phyloP scores from a whole-genome alignment of 345 rosid genomes.

The Lumnitzera racemosa region DNA sequence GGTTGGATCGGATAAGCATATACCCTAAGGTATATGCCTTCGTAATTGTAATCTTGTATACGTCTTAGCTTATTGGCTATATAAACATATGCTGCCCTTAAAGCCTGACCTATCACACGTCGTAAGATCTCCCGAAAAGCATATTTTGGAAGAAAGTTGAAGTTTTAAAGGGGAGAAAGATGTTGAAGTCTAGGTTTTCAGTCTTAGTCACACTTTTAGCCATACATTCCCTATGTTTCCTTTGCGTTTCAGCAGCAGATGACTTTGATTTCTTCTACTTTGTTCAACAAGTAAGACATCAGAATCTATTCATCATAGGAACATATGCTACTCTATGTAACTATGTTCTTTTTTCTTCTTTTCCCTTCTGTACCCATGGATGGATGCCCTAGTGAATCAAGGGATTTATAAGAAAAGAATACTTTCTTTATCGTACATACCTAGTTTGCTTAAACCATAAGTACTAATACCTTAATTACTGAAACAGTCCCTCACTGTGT shows the following conservation, averaged over 20 bases:
- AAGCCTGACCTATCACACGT: constrained; percentile 1
- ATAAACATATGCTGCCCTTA: background rate
- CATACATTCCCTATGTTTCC: constrained; percentile 36
- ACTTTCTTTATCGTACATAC: too few species aligned
- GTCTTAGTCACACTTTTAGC: constrained; percentile 27
- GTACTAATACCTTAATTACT: too few species aligned
- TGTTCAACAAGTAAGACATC: constrained; percentile 47
- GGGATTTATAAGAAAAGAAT: too few species aligned
- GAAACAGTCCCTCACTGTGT: too few species aligned
- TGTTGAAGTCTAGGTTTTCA: constrained; percentile 7
- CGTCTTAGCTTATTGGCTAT: background rate
- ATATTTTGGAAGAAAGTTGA: background rate
- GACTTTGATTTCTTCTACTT: constrained; percentile 91
- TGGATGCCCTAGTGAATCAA: too few species aligned
- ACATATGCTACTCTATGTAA: background rate
- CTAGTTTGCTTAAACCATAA: too few species aligned
- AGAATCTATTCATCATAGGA: background rate
- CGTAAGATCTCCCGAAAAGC: background rate
- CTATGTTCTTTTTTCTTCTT: background rate
- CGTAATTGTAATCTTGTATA: background rate
- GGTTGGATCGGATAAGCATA: background rate
- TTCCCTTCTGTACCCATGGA: background rate
- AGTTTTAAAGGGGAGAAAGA: constrained; percentile 13
- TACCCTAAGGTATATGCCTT: constrained; percentile 3
- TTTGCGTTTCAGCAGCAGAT: constrained; percentile 20